Evolutionary conservation across 768 basidiomycete genomes (phyloP), one percentile per base, ranked within the genome.

Genomic region (Collybia mongolica): DNA sequence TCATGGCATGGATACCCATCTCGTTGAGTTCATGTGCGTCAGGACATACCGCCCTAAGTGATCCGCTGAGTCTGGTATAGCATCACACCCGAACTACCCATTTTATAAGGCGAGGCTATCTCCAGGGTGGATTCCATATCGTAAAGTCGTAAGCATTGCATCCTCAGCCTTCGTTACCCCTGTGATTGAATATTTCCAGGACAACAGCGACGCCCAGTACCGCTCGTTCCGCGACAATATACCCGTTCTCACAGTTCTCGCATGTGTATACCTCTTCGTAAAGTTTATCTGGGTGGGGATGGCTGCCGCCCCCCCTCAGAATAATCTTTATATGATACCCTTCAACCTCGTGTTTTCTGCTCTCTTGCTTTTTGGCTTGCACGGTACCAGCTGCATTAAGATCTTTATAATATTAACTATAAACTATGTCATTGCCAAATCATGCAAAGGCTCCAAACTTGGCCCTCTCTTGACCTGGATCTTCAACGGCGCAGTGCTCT

Each of bases 121-220:
- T 0, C 55, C 67, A 0, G 93, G 95, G 0, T 98, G 95, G 94
- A 65, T 98, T 17, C 82, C 85, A 55, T 88, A 85, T 35, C 83
- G 91, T 24, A 65, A 74, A 63, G 78, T 95, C 11, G 95, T 96
- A 60, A 70, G 89, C 75, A 5, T 24, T 42, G 15, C 36, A 11
- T 8, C 42, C 46, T n/a, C 32, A 9, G 7, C 29, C 15, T 17
- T 43, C 44, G 41, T 41, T 35, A 26, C 38, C 39, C 20, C 37
- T 48, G 48, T 45, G n/a, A 19, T 32, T 57, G 50, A 43, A 20
- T 26, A 37, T 32, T 42, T 29, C 8, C 54, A 98, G 96, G 97
- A 99, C 67, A 90, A 88, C 61, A 93, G 90, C 54, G 97, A 98
- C 60, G 72, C 77, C 0, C 97, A 98, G 72, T 98, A 94, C 64